Conservation (phyloP, 163 green algal species). For the Chlorella variabilis region DNA sequence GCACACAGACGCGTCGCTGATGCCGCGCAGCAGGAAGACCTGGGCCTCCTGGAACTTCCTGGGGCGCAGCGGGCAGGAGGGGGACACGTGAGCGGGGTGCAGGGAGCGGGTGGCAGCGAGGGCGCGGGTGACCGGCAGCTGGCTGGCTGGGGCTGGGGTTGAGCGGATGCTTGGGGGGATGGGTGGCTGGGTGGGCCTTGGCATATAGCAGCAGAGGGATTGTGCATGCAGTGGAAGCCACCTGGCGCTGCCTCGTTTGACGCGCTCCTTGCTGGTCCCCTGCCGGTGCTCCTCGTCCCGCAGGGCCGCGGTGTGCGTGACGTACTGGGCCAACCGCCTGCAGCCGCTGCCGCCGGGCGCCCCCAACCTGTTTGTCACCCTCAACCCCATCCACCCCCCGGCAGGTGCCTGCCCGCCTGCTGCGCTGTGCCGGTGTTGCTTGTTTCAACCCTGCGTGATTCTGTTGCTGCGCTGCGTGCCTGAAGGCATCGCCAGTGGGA, state of each 20-base stretch:
- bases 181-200: too few species aligned
- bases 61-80: slow-evolving; percentile 23
- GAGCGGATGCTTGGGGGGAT: too few species aligned
- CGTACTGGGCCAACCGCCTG: slow-evolving; percentile 85
- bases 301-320: slow-evolving; percentile 80
- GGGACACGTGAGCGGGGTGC: neutral
- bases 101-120: too few species aligned
- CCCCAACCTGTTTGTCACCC: slow-evolving; percentile 91
- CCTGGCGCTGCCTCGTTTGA: too few species aligned
- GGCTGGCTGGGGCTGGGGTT: too few species aligned
- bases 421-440: neutral
- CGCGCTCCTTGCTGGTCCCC: too few species aligned
- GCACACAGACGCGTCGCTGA: slow-evolving; percentile 86
- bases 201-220: too few species aligned
- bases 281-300: neutral
- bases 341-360: slow-evolving; percentile 81
- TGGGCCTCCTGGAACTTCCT: slow-evolving; percentile 97
- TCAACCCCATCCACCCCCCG: slow-evolving; percentile 85
- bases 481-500: too few species aligned
- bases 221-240: too few species aligned
- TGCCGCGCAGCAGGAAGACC: slow-evolving; percentile 73
- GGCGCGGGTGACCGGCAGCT: neutral
- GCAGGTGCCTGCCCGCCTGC: slow-evolving; percentile 22
- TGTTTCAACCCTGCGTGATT: neutral
- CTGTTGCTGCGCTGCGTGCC: neutral